These are phyloP conservation scores for Colletotrichum sp. DNA, from an alignment of 2,329 filamentous ascomycete genomes.

Conservation along the genomic window DNA sequence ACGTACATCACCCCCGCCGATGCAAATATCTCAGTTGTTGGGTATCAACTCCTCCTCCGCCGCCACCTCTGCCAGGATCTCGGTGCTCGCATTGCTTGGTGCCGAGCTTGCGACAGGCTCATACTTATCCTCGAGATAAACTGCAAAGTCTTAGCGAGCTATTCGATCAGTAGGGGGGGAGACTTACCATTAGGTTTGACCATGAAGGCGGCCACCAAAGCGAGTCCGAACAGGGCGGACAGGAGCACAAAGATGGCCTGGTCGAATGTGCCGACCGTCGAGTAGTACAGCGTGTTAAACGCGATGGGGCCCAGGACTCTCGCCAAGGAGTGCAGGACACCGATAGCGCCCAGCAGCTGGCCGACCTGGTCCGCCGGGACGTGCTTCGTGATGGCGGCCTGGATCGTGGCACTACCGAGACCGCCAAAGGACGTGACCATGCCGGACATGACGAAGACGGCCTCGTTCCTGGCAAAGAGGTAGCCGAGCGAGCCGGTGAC, in stretches of 20 bases:
- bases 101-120: neutral
- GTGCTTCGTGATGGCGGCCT: slow-evolving; percentile 88
- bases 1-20: neutral
- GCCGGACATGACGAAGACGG: slow-evolving; percentile 74
- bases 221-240: slow-evolving; percentile 67
- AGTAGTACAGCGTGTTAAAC: slow-evolving; percentile 86
- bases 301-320: slow-evolving; percentile 80
- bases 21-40: neutral
- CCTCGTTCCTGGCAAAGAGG: slow-evolving; percentile 64
- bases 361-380: slow-evolving; percentile 83
- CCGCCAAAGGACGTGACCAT: slow-evolving; percentile 80
- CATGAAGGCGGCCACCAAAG: slow-evolving; percentile 71
- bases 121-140: slow-evolving; percentile 16
- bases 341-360: slow-evolving; percentile 86
- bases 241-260: slow-evolving; percentile 86
- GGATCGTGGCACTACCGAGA: slow-evolving; percentile 83
- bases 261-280: slow-evolving; percentile 78
- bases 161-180: accelerated
- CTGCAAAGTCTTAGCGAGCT: neutral
- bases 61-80: neutral
- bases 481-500: slow-evolving; percentile 79
- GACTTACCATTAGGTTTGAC: slow-evolving; percentile 75
- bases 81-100: neutral
- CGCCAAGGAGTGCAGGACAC: slow-evolving; percentile 82
- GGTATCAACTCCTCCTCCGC: slow-evolving; percentile 10